Base-by-base conservation (phyloP, 225 moss, liverwort and hornwort genomes). In the Physcomitrellopsis africana region DNA sequence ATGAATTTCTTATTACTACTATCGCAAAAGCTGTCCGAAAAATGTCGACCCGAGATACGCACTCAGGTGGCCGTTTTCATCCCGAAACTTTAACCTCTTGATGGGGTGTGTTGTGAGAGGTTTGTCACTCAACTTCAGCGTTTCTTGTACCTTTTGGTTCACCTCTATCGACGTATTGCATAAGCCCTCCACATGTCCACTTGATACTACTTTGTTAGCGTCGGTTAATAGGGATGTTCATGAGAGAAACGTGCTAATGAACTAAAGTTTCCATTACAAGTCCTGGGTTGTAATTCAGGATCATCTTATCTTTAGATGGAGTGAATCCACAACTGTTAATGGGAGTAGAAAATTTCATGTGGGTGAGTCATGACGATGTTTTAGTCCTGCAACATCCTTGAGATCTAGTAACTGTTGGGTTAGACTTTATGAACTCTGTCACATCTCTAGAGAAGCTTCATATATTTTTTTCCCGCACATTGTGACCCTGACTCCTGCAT, bases 301-400 rank as follows among this genome's bases (percentile, higher is more conserved):
- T 97, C 77, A 90, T 94, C 3, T 80, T 92, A 59, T 97, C 94
- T 60, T 73, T 97, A 72, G 91, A 81, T 75, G 92, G 87, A 60
- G 92, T 94, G 19, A 91, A 94, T 69, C 84, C 73, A 73, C 81
- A 90, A 64, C 83, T 93, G 46, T 69, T 97, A 70, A 94, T 94
- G 92, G 87, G 89, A 74, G 94, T 89, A 75, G 96, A 91, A 72
- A 87, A 90, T 76, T 80, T 94, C 56, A 82, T 91, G 91, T 86
- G 86, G 88, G 86, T 86, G 47, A 92, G 84, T 64, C 88, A 84
- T 75, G 94, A 97, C 67, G 83, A 92, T 79, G 96, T 97, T 11
- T 89, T 94, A 80, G 96, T 97, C 51, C 83, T 97, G 68, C 96
- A 97, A 81, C 94, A 97, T 69, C 74, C 72, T 58, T 91, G 91